Evolutionary conservation across 108 stramenopile species (phyloP).

Genomic region (Cyclotella atomus): DNA sequence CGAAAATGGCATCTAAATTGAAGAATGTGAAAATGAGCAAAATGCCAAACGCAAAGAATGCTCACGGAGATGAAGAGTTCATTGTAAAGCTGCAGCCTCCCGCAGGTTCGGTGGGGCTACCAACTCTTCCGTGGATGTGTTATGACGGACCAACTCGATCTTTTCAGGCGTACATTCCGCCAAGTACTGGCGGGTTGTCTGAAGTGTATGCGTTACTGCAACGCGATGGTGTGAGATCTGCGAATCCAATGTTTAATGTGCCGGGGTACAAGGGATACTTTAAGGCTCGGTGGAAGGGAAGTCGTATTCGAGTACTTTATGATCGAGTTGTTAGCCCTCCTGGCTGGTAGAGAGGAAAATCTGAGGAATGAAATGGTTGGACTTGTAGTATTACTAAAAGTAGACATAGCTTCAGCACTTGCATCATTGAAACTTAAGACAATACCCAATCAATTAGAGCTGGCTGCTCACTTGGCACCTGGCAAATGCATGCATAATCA

Average conservation of each 20-base stretch:
- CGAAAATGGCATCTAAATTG: background rate
- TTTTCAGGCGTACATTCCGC: background rate
- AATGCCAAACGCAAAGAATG: background rate
- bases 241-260: background rate
- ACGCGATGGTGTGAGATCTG: background rate
- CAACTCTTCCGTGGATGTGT: slow-evolving; percentile 1
- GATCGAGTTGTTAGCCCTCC: slow-evolving; percentile 7
- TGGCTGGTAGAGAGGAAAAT: background rate
- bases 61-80: background rate
- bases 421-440: background rate
- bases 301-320: slow-evolving; percentile 1
- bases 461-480: too few relatives aligned
- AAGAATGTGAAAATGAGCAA: background rate
- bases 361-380: background rate
- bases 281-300: slow-evolving; percentile 12
- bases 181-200: background rate
- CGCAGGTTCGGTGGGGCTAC: background rate
- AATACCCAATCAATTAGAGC: too few relatives aligned
- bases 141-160: background rate
- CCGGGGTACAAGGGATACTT: slow-evolving; percentile 18
- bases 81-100: background rate
- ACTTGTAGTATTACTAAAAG: background rate
- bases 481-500: too few relatives aligned
- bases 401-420: too few relatives aligned
- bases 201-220: background rate